Conservation (phyloP, 352 stramenopile genomes). For the Globisporangium camurandrum region DNA sequence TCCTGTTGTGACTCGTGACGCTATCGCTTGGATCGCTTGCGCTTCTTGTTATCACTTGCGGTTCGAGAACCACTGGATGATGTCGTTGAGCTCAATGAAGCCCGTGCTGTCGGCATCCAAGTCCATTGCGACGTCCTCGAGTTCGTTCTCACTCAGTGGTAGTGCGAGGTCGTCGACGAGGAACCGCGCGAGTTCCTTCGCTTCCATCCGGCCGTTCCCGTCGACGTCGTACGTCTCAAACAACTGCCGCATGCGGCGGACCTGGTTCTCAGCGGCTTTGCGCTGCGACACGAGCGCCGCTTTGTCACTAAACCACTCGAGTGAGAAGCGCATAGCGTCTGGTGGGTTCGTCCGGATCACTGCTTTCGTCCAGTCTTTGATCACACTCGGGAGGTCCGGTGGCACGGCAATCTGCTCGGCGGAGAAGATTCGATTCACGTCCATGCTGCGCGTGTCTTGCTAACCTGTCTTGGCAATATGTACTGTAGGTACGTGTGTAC, state of each 20-base stretch:
- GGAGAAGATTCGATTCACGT: conserved; percentile 90
- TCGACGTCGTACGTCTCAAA: conserved; percentile 81
- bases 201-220: conserved; percentile 71
- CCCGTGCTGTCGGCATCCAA: conserved; percentile 66
- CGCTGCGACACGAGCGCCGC: conserved; percentile 43
- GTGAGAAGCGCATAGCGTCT: conserved; percentile 77
- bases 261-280: conserved; percentile 56
- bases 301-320: conserved; percentile 84
- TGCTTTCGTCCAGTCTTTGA: conserved; percentile 90
- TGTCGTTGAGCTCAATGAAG: conserved; percentile 77
- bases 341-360: conserved; percentile 74
- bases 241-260: conserved; percentile 57
- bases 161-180: conserved; percentile 58
- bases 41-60: no score
- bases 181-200: conserved; percentile 61
- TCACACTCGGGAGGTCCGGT: conserved; percentile 72
- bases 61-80: conserved; percentile 72
- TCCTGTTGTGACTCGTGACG: no score
- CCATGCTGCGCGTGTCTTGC: conserved; percentile 71
- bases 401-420: conserved; percentile 89
- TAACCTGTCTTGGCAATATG: neutral
- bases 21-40: no score
- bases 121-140: conserved; percentile 63
- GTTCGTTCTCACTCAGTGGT: conserved; percentile 39
- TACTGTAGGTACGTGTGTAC: neutral